Conservation (phyloP, 768 basidiomycete species). For the Tricholoma matsutake region DNA sequence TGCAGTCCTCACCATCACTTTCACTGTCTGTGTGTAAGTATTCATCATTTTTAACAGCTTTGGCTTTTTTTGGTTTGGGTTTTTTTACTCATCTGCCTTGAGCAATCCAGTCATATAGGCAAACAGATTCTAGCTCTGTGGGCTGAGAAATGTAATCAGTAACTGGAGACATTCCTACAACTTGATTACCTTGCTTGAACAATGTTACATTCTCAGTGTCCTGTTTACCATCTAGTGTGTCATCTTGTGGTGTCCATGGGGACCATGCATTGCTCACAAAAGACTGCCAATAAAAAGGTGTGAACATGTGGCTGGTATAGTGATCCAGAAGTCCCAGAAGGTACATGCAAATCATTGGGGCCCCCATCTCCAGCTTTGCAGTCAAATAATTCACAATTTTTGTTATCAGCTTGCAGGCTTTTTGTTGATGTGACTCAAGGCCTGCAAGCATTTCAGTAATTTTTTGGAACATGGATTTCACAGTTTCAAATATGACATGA, state of each 20-base stretch:
- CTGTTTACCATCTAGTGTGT: constrained; percentile 1
- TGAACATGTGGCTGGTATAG: too few species aligned
- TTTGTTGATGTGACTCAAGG: neutral
- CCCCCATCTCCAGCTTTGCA: neutral
- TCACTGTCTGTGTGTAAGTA: too few species aligned
- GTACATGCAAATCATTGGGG: neutral
- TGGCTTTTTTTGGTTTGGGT: neutral
- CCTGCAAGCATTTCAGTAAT: constrained; percentile 16
- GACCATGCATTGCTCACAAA: too few species aligned
- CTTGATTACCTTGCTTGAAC: constrained; percentile 8
- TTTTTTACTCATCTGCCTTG: neutral
- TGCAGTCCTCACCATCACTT: too few species aligned
- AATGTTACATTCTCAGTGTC: constrained; percentile 18
- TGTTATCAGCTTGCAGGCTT: neutral
- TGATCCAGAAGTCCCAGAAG: neutral
- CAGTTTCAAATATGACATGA: constrained; percentile 28
- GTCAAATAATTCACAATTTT: neutral
- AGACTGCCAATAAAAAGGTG: too few species aligned
- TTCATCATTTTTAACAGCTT: neutral
- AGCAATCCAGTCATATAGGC: neutral
- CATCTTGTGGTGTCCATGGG: neutral
- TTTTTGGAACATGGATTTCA: constrained; percentile 19
- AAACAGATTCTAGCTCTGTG: neutral
- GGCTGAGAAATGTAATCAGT: constrained; percentile 32
- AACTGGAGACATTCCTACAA: constrained; percentile 23